A percentile compares a stretch with the other conserved stretches of the same genome.
Conservation (phyloP, 2,329 filamentous ascomycete genomes). For the Paracorniculantispora psalliotae region DNA sequence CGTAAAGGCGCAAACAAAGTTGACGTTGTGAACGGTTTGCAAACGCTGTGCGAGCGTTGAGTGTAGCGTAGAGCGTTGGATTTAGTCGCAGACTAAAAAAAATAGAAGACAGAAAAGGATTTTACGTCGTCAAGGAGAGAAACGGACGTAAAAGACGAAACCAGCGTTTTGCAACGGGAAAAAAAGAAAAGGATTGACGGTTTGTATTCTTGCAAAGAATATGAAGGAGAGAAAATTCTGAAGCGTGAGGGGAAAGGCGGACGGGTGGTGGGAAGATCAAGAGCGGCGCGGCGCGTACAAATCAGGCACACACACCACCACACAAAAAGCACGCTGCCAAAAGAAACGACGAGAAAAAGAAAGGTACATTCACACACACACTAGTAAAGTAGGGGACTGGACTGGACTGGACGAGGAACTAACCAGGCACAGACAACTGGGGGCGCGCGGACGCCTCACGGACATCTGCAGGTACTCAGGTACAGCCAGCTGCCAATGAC, state of each 20-base stretch:
- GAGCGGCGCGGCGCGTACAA: not conserved
- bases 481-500: too few species aligned
- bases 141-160: conserved; percentile 9
- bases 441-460: not conserved
- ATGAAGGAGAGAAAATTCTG: conserved; percentile 8
- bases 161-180: conserved; percentile 9
- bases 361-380: not conserved
- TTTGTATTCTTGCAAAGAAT: conserved; percentile 10
- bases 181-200: not conserved
- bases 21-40: conserved; percentile 5
- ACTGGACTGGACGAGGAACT: not conserved
- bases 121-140: conserved; percentile 12
- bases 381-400: too few species aligned
- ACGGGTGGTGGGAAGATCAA: not conserved
- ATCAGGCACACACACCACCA: conserved; percentile 7
- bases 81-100: conserved; percentile 12
- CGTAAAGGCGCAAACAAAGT: not conserved
- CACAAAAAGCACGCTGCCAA: not conserved
- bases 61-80: conserved; percentile 1
- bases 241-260: not conserved
- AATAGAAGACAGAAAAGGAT: conserved; percentile 10
- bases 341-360: not conserved
- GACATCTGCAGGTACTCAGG: not conserved
- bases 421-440: not conserved
- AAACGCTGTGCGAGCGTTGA: not conserved